Evolutionary conservation across 148 eudicot species (phyloP), one percentile per base, ranked within the genome.

Genomic region (Cornus controversa): DNA sequence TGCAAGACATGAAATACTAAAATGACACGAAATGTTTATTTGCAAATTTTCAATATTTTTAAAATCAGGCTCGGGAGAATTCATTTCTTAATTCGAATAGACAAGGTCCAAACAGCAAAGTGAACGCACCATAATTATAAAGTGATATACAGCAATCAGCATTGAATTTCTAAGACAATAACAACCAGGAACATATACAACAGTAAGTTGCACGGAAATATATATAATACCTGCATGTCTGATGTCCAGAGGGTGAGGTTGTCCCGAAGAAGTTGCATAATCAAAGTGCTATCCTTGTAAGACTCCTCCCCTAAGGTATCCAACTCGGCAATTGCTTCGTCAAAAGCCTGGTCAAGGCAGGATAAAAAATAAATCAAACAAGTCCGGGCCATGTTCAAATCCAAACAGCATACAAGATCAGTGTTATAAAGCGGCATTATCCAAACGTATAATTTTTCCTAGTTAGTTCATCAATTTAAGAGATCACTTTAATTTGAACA

Each of bases 191-290:
- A 31, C 34, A 31, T 31, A 31, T 31, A 31, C 2, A 31, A 31
- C 34, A 31, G 34, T 3, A 50, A 20, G 24, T 22, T 60, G 20
- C 64, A 37, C 37, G 66, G 22, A 18, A 83, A 28, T 22, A 63
- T 34, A 72, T 9, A 1, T 71, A 78, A 15, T 27, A 90, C 93
- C 91, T 88, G 91, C 93, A 90, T 90, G 82, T 90, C 93, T 16
- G 93, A 90, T 54, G 93, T 90, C 93, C 93, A 90, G 63, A 90
- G 75, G 29, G 93, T 90, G 27, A 90, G 93, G 68, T 90, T 90
- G 81, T 90, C 93, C 40, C 93, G 88, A 25, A 90, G 93, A 72
- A 90, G 93, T 79, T 88, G 93, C 93, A 90, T 90, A 68, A 90
- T 90, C 83, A 90, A 81, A 64, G 93, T 90, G 83, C 93, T 90